Evolutionary conservation across 1,139 yeast genomes (phyloP).

Genomic region (Kluyveromyces sp.): DNA sequence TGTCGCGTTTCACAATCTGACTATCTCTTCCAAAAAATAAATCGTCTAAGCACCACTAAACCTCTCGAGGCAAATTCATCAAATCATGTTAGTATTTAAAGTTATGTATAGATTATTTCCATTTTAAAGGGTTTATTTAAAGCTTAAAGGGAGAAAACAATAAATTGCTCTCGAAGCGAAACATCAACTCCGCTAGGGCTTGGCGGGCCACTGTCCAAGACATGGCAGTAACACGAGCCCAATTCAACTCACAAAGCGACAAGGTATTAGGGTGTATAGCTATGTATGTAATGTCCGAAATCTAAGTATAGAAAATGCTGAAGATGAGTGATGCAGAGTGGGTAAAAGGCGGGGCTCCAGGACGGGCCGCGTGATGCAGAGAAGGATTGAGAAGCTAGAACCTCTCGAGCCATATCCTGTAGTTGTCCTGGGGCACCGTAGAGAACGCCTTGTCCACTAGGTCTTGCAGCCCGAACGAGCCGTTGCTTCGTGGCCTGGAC

Average conservation of each 20-base stretch:
- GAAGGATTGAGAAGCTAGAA: no score
- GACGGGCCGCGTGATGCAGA: no score
- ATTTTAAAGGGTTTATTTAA: neutral
- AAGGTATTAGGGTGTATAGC: neutral
- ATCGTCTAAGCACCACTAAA: no score
- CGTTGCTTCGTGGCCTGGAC: neutral
- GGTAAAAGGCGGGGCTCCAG: no score
- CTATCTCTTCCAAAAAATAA: no score
- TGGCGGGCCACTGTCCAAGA: no score
- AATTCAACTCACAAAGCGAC: neutral
- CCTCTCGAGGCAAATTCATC: no score
- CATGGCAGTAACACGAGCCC: no score
- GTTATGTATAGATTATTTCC: no score
- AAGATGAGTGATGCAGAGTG: neutral
- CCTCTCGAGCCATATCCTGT: slow-evolving; percentile 23
- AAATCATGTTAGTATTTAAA: no score
- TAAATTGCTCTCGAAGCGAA: neutral
- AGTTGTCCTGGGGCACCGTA: slow-evolving; percentile 26
- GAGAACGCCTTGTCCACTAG: slow-evolving; percentile 15
- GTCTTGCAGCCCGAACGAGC: neutral
- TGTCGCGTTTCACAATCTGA: no score
- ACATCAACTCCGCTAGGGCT: no score
- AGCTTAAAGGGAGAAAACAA: neutral
- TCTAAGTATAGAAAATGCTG: neutral
- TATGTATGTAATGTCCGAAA: neutral